Evolutionary conservation across 768 basidiomycete genomes (phyloP).

Genomic region (Solioccasus polychromus): DNA sequence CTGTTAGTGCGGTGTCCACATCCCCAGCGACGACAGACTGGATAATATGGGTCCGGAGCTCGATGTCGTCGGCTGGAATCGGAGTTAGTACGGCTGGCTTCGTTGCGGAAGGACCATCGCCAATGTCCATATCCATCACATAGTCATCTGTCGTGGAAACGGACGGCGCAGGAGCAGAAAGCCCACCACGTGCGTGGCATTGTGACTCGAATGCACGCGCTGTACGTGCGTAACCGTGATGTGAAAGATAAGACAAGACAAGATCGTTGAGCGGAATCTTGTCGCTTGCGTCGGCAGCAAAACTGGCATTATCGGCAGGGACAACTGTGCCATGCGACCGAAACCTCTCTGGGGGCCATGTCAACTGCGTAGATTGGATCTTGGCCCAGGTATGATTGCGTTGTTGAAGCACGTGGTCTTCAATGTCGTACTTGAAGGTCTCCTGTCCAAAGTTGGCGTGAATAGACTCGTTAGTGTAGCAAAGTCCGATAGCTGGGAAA

Average conservation of each 20-base stretch:
- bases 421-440: constrained; percentile 88
- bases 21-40: constrained; percentile 66
- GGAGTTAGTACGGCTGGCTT: constrained; percentile 9
- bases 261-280: constrained; percentile 67
- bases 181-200: constrained; percentile 27
- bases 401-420: constrained; percentile 74
- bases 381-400: constrained; percentile 63
- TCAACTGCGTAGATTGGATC: constrained; percentile 58
- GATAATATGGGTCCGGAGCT: constrained; percentile 67
- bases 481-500: constrained; percentile 87
- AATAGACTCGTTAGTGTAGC: constrained; percentile 73
- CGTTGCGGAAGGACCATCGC: constrained; percentile 18
- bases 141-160: constrained; percentile 33
- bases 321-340: constrained; percentile 7
- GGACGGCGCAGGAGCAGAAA: constrained; percentile 11
- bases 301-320: constrained; percentile 1
- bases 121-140: constrained; percentile 46
- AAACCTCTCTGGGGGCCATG: constrained; percentile 35
- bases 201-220: constrained; percentile 65
- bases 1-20: constrained; percentile 62
- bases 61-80: constrained; percentile 51
- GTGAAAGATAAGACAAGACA: constrained; percentile 75
- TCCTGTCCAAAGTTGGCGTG: constrained; percentile 87
- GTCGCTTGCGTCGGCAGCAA: constrained; percentile 43
- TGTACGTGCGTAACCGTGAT: constrained; percentile 79